Conservation (phyloP, 768 basidiomycete species). For the Amanita exitialis region DNA sequence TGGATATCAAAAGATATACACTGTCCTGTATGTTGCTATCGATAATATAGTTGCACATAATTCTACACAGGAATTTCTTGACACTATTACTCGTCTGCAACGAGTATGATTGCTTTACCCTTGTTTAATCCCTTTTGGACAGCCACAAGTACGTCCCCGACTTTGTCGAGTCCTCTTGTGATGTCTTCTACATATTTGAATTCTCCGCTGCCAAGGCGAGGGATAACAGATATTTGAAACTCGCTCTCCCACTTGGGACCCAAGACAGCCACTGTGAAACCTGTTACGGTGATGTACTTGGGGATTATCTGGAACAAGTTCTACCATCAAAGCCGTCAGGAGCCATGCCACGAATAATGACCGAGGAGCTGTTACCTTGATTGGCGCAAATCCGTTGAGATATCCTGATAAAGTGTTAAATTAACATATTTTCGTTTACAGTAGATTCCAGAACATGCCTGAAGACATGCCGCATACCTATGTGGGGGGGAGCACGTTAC, state of each 20-base stretch:
- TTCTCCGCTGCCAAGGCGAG: slow-evolving; percentile 31
- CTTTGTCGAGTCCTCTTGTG: slow-evolving; percentile 29
- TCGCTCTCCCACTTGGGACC: slow-evolving; percentile 24
- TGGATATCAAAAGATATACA: no score
- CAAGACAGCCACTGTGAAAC: slow-evolving; percentile 27
- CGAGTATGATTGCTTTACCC: slow-evolving; percentile 24
- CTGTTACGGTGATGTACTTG: slow-evolving; percentile 28
- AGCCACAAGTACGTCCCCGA: slow-evolving; percentile 23
- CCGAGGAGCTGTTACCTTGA: slow-evolving; percentile 15
- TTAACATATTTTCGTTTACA: neutral
- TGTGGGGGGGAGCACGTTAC: neutral
- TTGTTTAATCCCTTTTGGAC: slow-evolving; percentile 26
- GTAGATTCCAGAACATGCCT: slow-evolving; percentile 3
- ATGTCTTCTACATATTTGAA: slow-evolving; percentile 38
- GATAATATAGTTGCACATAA: no score
- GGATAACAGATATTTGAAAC: slow-evolving; percentile 33
- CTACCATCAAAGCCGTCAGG: slow-evolving; percentile 12
- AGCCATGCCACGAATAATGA: neutral
- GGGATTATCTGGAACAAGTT: slow-evolving; percentile 28
- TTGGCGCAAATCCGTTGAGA: slow-evolving; percentile 19
- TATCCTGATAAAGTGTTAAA: slow-evolving; percentile 14
- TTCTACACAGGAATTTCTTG: no score
- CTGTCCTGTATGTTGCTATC: no score
- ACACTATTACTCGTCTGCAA: slow-evolving; percentile 22
- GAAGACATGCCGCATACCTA: slow-evolving; percentile 33